Base-by-base conservation (phyloP, 2,329 filamentous ascomycete genomes). In the Falciphora oryzae region DNA sequence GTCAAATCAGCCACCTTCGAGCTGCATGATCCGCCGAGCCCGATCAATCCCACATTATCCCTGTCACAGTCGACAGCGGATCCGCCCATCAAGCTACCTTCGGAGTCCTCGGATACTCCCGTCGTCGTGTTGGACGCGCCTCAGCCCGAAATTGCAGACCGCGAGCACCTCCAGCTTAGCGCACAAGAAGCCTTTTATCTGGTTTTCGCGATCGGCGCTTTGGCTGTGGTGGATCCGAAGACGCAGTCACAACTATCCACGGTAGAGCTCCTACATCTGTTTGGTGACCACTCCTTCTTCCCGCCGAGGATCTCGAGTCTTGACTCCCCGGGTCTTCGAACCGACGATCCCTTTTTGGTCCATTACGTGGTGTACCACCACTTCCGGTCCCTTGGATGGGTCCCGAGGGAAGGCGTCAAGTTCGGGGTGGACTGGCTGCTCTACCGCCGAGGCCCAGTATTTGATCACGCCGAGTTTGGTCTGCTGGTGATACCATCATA, bases 341-440 rank as follows among this genome's bases (percentile, higher is more conserved):
- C 87, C 0, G 92, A 97, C 74, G 91, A 96, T 71, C 84, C 86
- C 0, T 99, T 99, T 75, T 79, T 98, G 27, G 75, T 97, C 0
- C 89, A 92, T 65, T 99, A 98, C 72, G 88, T 87, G 16, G 92
- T 92, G 25, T 99, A 97, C 75, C 95, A 99, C 73, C 94, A 99
- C 74, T 99, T 97, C 78, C 89, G 95, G 53, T 96, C 93, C 0
- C 82, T 98, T 0, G 95, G 95, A 29, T 99, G 95, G 94, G 92
- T 97, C 1, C 90, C 96, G 0, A 89, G 96, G 18, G 88, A 91
- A 6, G 96, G 95, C 50, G 89, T 96, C 74, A 99, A 99, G 73
- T 99, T 99, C 71, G 92, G 91, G 28, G 91, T 93, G 13, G 95
- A 99, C 75, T 97, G 92, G 80, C 80, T 99, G n/a, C 84, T 99